Conservation (phyloP, 352 stramenopile genomes). For the Phytopythium aichiense region DNA sequence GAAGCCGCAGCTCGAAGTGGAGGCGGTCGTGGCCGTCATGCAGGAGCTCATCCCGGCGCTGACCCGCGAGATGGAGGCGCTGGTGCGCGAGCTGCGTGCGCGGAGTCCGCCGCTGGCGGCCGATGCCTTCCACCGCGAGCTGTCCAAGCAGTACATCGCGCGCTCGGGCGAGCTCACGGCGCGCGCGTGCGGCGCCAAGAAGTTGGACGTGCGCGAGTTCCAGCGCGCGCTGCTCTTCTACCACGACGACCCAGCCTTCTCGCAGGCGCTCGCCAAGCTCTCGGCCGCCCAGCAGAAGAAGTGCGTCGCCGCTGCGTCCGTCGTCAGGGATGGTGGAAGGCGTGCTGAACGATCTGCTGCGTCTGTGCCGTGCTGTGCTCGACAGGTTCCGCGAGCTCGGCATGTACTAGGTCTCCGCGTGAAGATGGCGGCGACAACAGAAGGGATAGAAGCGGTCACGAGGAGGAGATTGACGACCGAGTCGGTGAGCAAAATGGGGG, state of each 20-base stretch:
- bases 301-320: conserved; percentile 16
- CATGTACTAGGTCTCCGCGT: conserved; percentile 21
- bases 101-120: conserved; percentile 22
- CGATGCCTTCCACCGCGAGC: conserved; percentile 40
- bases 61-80: conserved; percentile 71
- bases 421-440: background rate
- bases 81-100: conserved; percentile 31
- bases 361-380: conserved; percentile 6
- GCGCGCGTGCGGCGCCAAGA: conserved; percentile 38
- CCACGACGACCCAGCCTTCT: conserved; percentile 65
- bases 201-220: conserved; percentile 65
- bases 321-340: background rate
- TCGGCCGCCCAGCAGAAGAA: conserved; percentile 63
- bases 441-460: background rate
- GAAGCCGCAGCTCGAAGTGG: conserved; percentile 57
- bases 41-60: conserved; percentile 66
- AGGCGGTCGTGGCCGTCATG: conserved; percentile 60
- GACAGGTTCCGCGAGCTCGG: conserved; percentile 47
- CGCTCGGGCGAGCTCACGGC: conserved; percentile 57
- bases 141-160: conserved; percentile 67
- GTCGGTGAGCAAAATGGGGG: background rate
- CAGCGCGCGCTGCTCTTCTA: conserved; percentile 76
- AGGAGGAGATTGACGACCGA: background rate
- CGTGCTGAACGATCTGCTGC: conserved; percentile 2
- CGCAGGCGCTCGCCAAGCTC: conserved; percentile 55